phyloP scores from a whole-genome alignment of 2,329 filamentous ascomycete genomes.

The Amesomyces nigricolor region DNA sequence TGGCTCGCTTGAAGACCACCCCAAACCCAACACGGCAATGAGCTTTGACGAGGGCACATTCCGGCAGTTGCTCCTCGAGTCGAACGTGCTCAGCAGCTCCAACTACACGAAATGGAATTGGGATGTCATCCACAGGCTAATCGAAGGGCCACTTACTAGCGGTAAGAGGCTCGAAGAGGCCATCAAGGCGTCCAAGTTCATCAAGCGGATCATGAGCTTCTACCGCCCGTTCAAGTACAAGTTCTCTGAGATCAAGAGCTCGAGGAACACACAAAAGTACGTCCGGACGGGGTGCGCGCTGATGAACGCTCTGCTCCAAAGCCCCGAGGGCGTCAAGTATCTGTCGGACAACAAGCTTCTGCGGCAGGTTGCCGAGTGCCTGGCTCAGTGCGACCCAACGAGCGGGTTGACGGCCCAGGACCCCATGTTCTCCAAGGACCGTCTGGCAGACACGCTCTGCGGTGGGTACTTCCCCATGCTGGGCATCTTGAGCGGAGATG shows the following conservation, averaged over 20 bases:
- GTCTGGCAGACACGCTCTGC: constrained; percentile 80
- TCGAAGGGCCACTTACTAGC: constrained; percentile 87
- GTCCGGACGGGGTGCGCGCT: constrained; percentile 83
- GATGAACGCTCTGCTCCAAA: constrained; percentile 80
- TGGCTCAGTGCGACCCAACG: constrained; percentile 88
- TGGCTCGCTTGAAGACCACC: constrained; percentile 50
- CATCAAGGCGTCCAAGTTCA: constrained; percentile 89
- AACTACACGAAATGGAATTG: constrained; percentile 97
- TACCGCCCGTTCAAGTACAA: constrained; percentile 95
- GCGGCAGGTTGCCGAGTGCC: constrained; percentile 88
- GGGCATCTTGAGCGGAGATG: constrained; percentile 76
- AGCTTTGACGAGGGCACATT: constrained; percentile 59
- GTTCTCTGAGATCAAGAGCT: constrained; percentile 85
- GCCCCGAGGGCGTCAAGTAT: constrained; percentile 76
- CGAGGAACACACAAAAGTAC: constrained; percentile 89
- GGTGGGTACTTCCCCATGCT: constrained; percentile 92
- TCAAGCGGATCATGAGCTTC: constrained; percentile 90
- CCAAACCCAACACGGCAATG: constrained; percentile 44
- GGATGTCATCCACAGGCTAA: constrained; percentile 83
- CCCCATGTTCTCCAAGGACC: constrained; percentile 81
- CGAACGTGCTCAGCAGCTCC: constrained; percentile 78
- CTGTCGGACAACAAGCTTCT: constrained; percentile 88
- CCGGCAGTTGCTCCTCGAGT: constrained; percentile 64
- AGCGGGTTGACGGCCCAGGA: constrained; percentile 73
- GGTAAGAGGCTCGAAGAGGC: constrained; percentile 91